Percentiles rank a stretch among this genome's conserved stretches.
These are phyloP conservation scores for Neckera pumila DNA, from an alignment of 225 moss, liverwort and hornwort species.

Conservation along the genomic window DNA sequence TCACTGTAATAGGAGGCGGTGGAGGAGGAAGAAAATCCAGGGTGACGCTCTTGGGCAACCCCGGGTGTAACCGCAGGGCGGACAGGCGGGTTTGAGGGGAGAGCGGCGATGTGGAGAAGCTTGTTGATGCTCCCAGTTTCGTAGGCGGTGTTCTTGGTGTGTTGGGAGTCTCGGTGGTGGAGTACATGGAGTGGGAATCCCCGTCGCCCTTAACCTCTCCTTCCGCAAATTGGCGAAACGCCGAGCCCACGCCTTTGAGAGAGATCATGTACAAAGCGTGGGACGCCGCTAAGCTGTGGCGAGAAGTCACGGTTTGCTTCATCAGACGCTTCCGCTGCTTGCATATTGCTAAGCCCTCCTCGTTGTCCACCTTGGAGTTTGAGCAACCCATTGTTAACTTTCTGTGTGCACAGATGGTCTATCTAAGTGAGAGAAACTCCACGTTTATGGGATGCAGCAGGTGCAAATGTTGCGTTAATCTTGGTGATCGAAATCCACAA, in stretches of 20 bases:
- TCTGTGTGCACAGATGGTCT: not conserved
- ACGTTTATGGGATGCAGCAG: not conserved
- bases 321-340: conserved; percentile 60
- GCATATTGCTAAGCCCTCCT: conserved; percentile 73
- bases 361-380: conserved; percentile 68
- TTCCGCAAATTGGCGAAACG: conserved; percentile 63
- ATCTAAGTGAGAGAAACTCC: not conserved
- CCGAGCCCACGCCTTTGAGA: conserved; percentile 50
- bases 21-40: conserved; percentile 28
- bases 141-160: conserved; percentile 28
- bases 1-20: conserved; percentile 11
- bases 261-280: conserved; percentile 45
- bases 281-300: conserved; percentile 52
- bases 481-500: not conserved
- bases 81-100: conserved; percentile 30
- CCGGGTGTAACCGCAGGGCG: conserved; percentile 15
- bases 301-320: conserved; percentile 49
- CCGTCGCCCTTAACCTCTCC: conserved; percentile 32
- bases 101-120: conserved; percentile 28
- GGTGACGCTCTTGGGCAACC: conserved; percentile 14
- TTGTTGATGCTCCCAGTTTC: not conserved
- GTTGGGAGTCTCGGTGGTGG: conserved; percentile 16
- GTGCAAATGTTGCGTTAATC: not conserved
- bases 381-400: conserved; percentile 51
- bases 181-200: conserved; percentile 13